Evolutionary conservation across 176 grass and related monocot species (phyloP).

Genomic region (Zoysia japonica): DNA sequence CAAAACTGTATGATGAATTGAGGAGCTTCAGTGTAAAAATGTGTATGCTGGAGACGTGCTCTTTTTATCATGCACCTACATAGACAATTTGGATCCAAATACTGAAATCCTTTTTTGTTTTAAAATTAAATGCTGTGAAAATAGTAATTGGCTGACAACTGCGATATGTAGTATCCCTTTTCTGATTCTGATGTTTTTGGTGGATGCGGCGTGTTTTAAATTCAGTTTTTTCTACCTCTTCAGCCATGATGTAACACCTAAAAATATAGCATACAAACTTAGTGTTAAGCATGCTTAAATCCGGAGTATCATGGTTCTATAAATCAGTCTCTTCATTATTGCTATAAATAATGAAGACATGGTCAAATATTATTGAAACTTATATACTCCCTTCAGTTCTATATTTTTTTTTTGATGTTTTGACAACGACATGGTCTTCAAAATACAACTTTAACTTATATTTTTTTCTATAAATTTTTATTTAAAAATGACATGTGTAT

Average conservation of each 20-base stretch:
- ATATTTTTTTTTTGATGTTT: too few relatives aligned
- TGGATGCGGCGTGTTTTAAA: neutral
- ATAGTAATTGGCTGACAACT: neutral
- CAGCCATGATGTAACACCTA: neutral
- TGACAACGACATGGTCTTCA: too few relatives aligned
- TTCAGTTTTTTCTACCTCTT: neutral
- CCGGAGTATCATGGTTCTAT: too few relatives aligned
- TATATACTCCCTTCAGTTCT: too few relatives aligned
- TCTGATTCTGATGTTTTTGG: neutral
- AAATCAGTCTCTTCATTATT: too few relatives aligned
- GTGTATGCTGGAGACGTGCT: constrained; percentile 18
- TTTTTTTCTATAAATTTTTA: too few relatives aligned
- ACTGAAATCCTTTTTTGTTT: constrained; percentile 15
- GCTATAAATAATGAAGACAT: too few relatives aligned
- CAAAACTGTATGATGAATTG: constrained; percentile 25
- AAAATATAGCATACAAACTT: neutral
- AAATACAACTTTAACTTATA: too few relatives aligned
- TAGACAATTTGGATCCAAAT: constrained; percentile 37
- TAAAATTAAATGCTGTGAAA: constrained; percentile 29
- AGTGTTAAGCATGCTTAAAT: too few relatives aligned
- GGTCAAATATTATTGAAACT: too few relatives aligned
- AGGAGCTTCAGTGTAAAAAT: constrained; percentile 1
- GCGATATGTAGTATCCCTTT: neutral
- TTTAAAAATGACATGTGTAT: too few relatives aligned
- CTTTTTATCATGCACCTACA: constrained; percentile 25